Evolutionary conservation across 306 rosid species (phyloP).

Genomic region (Lupinus albus): DNA sequence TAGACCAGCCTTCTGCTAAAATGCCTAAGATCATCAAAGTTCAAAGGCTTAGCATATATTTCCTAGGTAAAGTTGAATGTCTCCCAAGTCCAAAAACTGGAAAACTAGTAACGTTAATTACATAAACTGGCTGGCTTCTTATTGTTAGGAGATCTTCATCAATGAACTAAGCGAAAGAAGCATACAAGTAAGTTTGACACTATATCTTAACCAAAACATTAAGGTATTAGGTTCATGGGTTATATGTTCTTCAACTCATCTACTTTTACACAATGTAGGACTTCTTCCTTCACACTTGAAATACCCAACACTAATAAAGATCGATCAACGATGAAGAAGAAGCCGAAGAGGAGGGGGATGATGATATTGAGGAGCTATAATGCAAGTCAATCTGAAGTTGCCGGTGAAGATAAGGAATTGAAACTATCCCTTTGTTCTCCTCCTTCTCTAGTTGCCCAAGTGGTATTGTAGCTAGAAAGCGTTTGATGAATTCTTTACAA

Average conservation of each 20-base stretch:
- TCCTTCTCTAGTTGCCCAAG: slow-evolving; percentile 61
- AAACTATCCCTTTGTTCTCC: slow-evolving; percentile 39
- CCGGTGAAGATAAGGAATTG: slow-evolving; percentile 48
- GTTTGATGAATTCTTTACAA: slow-evolving; percentile 71
- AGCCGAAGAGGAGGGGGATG: neutral
- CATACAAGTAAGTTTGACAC: too few relatives aligned
- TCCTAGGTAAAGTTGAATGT: neutral
- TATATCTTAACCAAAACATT: too few relatives aligned
- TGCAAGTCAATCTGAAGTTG: slow-evolving; percentile 78
- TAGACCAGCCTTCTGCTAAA: neutral
- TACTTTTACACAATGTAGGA: too few relatives aligned
- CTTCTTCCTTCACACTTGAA: too few relatives aligned
- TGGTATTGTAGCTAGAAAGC: slow-evolving; percentile 68
- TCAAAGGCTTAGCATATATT: neutral
- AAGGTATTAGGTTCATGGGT: too few relatives aligned
- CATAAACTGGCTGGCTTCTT: slow-evolving; percentile 30
- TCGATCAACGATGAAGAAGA: too few relatives aligned
- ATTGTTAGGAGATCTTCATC: too few relatives aligned
- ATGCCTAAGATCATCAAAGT: neutral
- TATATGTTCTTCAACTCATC: too few relatives aligned
- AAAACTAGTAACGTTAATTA: neutral
- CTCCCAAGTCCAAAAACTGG: neutral
- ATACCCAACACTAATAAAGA: too few relatives aligned
- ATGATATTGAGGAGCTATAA: slow-evolving; percentile 41
- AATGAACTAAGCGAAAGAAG: too few relatives aligned